These are phyloP conservation scores for Pseudogymnoascus sp. DNA, from an alignment of 2,329 filamentous ascomycete species.

Conservation along the genomic window DNA sequence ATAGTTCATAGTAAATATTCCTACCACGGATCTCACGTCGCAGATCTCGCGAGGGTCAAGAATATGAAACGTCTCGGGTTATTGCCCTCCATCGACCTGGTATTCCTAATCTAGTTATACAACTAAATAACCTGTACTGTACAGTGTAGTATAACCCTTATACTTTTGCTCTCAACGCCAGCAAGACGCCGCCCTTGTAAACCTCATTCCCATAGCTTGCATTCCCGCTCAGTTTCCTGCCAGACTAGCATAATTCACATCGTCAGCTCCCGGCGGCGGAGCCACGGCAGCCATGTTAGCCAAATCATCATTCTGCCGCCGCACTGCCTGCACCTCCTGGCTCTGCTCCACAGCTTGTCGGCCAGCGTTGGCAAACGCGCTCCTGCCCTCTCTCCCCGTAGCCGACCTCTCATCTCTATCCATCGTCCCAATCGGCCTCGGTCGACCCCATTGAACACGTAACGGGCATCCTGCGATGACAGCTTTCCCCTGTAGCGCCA, in stretches of 20 bases:
- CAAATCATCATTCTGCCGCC: constrained; percentile 22
- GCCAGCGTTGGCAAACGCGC: constrained; percentile 44
- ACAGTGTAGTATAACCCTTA: not conserved
- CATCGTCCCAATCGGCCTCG: constrained; percentile 86
- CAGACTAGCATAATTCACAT: constrained; percentile 79
- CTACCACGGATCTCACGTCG: not conserved
- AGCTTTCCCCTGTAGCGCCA: constrained; percentile 76
- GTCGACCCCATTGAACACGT: constrained; percentile 84
- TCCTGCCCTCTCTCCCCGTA: constrained; percentile 72
- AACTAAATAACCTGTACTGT: not conserved
- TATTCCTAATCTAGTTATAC: not conserved
- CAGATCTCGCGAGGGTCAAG: not conserved
- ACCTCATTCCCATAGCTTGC: not conserved
- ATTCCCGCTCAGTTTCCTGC: constrained; percentile 61
- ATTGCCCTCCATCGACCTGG: not conserved
- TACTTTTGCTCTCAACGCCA: constrained; percentile 1
- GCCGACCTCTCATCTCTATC: constrained; percentile 75
- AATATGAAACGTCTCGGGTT: not conserved
- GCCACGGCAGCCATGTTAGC: constrained; percentile 45
- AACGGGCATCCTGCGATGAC: constrained; percentile 88
- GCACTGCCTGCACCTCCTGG: constrained; percentile 19
- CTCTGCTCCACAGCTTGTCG: constrained; percentile 31
- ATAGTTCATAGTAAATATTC: not conserved
- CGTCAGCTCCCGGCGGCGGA: constrained; percentile 69
- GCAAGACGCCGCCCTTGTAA: not conserved